Evolutionary conservation across 257 asterid species (phyloP), one percentile per base, ranked within the genome.

Genomic region (Mitragyna speciosa): DNA sequence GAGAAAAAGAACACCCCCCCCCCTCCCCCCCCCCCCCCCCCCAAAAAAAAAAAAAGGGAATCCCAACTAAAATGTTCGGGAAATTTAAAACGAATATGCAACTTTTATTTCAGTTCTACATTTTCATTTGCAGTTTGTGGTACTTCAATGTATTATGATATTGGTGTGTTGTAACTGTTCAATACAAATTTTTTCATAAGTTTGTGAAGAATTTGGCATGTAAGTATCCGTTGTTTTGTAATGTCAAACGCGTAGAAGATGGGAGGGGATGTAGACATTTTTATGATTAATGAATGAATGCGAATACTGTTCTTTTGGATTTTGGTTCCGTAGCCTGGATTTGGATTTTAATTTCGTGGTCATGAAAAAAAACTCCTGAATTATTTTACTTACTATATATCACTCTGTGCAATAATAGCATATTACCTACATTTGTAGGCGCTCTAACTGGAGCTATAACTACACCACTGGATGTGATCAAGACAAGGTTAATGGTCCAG

Each of bases 371-470:
- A 56, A 17, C 16, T 5, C n/a, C 10, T 47, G 31, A 48, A 26
- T 28, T 47, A 4, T 41, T 39, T 49, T 36, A 20, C 7, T 52
- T 54, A 17, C 36, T 17, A 33, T 52, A 20, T 20, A 36, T 54
- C 14, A 33, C n/a, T 52, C 31, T 17, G 68, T 73, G 78, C 69
- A 28, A 63, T 9, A 17, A 69, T n/a, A 43, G 33, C 11, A 49
- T 56, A 66, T 20, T 24, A 9, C 22, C 47, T 63, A 73, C 39
- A 43, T 72, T 33, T 70, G 47, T 83, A 95, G 99, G 99, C 39
- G 99, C 98, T 69, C 86, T 95, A 72, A 95, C 99, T 54, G 98
- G 98, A 82, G 99, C 99, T 82, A 78, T 95, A 70, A 95, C 99
- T 75, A 95, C 99, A 81, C 99, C 99, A 49, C 92, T 95, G 56